Percentiles rank a stretch among this genome's conserved stretches.
Conservation (phyloP, 179 eudicot species). For the Beta corolliflora region DNA sequence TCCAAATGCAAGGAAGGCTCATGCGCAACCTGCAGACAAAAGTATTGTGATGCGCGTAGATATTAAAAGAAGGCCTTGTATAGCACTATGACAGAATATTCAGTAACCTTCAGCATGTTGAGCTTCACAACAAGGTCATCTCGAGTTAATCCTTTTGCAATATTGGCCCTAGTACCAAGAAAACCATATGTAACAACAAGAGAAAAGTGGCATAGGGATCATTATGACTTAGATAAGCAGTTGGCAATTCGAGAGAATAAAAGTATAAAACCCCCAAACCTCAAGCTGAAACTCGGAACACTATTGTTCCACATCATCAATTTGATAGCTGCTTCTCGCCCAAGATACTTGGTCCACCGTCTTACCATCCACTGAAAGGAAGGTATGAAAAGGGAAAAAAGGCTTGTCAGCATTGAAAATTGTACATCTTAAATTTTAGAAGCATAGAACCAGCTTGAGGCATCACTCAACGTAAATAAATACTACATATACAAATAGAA, state of each 20-base stretch:
- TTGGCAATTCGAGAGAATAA: not conserved
- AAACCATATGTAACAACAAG: not conserved
- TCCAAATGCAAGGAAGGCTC: slow-evolving; percentile 71
- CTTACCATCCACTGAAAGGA: slow-evolving; percentile 87
- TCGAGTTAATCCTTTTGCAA: slow-evolving; percentile 70
- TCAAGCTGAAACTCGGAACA: slow-evolving; percentile 79
- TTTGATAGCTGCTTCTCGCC: slow-evolving; percentile 73
- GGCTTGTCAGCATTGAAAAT: slow-evolving; percentile 11
- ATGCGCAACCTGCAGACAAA: slow-evolving; percentile 61
- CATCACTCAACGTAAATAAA: not conserved
- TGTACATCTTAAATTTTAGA: not conserved
- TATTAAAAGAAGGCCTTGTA: not conserved
- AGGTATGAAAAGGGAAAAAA: not conserved
- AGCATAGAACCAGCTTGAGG: slow-evolving; percentile 1
- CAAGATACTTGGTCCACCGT: slow-evolving; percentile 81
- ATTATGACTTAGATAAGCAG: slow-evolving; percentile 45
- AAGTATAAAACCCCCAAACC: slow-evolving; percentile 40
- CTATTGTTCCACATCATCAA: slow-evolving; percentile 92
- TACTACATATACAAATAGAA: not conserved
- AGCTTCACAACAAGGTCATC: slow-evolving; percentile 66
- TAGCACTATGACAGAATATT: slow-evolving; percentile 15
- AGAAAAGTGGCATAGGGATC: slow-evolving; percentile 53
- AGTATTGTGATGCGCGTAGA: slow-evolving; percentile 4
- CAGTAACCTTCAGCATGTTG: slow-evolving; percentile 55
- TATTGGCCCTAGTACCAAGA: slow-evolving; percentile 66